Evolutionary conservation across 179 eudicot species (phyloP).

Genomic region (Sideroxylon spinosum): DNA sequence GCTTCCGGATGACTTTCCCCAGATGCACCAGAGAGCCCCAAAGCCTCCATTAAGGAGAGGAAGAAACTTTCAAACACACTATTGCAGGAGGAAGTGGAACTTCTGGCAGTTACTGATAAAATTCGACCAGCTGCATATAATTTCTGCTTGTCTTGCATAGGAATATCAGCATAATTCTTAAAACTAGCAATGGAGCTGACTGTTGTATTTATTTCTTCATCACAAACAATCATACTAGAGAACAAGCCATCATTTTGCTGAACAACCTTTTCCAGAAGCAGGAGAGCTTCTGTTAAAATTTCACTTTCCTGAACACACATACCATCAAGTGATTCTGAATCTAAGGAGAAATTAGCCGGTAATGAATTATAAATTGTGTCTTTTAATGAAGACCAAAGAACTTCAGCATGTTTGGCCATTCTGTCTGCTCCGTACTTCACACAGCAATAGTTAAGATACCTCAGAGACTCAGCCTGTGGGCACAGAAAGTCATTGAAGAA

Average conservation of each 20-base stretch:
- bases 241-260: constrained; percentile 36
- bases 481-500: constrained; percentile 8
- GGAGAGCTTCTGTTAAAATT: constrained; percentile 61
- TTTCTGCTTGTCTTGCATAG: constrained; percentile 46
- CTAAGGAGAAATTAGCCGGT: constrained; percentile 27
- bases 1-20: constrained; percentile 23
- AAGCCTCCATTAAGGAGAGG: constrained; percentile 34
- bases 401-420: constrained; percentile 56
- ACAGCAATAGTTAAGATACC: constrained; percentile 69
- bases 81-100: constrained; percentile 62
- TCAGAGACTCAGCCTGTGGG: constrained; percentile 78
- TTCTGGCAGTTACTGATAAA: constrained; percentile 49
- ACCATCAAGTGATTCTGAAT: constrained; percentile 27
- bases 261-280: constrained; percentile 59
- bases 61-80: constrained; percentile 60
- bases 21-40: constrained; percentile 38
- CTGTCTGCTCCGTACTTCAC: constrained; percentile 64
- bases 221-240: constrained; percentile 50
- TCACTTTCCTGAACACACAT: constrained; percentile 52
- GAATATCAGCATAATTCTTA: constrained; percentile 35
- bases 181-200: constrained; percentile 36
- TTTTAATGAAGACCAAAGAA: constrained; percentile 69
- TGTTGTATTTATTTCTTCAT: constrained; percentile 49
- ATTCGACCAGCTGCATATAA: constrained; percentile 55
- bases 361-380: constrained; percentile 40